Conservation (phyloP, 805 yeast species). For the Limtongia smithiae region DNA sequence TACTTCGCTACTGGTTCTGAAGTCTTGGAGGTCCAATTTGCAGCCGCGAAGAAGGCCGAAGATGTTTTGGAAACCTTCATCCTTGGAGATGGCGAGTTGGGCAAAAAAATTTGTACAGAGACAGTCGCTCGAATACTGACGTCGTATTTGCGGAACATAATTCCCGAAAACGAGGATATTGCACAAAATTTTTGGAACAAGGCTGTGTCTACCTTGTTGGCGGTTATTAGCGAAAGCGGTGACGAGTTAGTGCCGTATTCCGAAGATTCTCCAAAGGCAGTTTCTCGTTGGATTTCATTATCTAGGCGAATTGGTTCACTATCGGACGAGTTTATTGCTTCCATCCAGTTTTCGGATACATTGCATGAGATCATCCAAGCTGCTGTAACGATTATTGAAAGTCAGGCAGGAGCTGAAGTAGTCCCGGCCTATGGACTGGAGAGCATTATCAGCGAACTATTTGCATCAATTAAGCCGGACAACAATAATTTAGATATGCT, state of each 20-base stretch:
- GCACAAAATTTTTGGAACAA: slow-evolving; percentile 15
- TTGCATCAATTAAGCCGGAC: not conserved
- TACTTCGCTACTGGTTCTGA: slow-evolving; percentile 17
- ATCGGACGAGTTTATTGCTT: slow-evolving; percentile 6
- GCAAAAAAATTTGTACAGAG: slow-evolving; percentile 17
- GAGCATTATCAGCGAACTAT: slow-evolving; percentile 11
- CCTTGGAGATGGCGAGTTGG: not conserved
- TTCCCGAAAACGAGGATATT: slow-evolving; percentile 9
- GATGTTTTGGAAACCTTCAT: slow-evolving; percentile 5
- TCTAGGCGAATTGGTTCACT: slow-evolving; percentile 6
- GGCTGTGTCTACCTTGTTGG: not conserved
- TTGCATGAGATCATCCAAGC: not conserved
- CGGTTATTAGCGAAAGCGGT: not conserved
- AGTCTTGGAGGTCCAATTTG: slow-evolving; percentile 3
- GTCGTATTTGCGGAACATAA: slow-evolving; percentile 8
- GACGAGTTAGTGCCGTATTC: not conserved
- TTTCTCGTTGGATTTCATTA: slow-evolving; percentile 7
- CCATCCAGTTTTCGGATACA: slow-evolving; percentile 4
- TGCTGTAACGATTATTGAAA: not conserved
- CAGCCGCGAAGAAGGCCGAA: slow-evolving; percentile 1
- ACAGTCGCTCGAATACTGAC: slow-evolving; percentile 9
- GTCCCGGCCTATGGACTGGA: slow-evolving; percentile 6
- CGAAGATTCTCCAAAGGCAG: not conserved
- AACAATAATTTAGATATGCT: not conserved
- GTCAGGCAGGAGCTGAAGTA: not conserved